Evolutionary conservation across 148 eudicot genomes (phyloP), one percentile per base, ranked within the genome.

Genomic region (Rhododendron williamsianum): DNA sequence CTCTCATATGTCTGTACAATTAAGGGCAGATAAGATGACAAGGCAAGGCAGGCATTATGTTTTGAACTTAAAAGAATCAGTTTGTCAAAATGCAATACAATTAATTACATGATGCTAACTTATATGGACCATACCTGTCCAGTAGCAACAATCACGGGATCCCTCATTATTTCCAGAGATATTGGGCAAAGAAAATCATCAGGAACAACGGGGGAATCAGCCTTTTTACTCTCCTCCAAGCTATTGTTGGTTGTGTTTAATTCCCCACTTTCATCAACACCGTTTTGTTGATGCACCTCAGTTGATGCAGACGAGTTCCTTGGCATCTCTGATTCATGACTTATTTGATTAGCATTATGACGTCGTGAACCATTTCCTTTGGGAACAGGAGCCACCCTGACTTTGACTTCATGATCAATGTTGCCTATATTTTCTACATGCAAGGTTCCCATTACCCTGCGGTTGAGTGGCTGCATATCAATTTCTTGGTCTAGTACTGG

Each of bases 121-220:
- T 52, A 12, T 21, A 74, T 52, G 58, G 78, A 51, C 38, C 27
- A 19, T 91, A 96, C 98, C 98, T 96, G 98, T 78, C 98, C 98
- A 9, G 98, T 94, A 25, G 98, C 92, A 69, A 93, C 95, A 89
- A 94, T 92, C 60, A 94, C 96, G 33, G 98, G 98, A 90, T 96
- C 98, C 88, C 95, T 92, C 98, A 94, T 96, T n/a, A 96, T 91
- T 83, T 96, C 98, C 58, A 94, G 94, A 69, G 98, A 96, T 77
- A 96, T 93, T 33, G 98, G 96, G 81, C 98, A 96, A 58, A 89
- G 95, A 65, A 91, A 94, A 86, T 96, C 98, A 90, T 89, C 94
- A 46, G 98, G 98, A 81, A 96, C 88, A n/a, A 87, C 58, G 63
- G 91, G 91, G 86, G 91, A 83, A 69, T 93, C 94, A 0, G 88